Evolutionary conservation across 1,284 basidiomycete genomes (phyloP), one percentile per base, ranked within the genome.

Genomic region (Malassezia japonica): DNA sequence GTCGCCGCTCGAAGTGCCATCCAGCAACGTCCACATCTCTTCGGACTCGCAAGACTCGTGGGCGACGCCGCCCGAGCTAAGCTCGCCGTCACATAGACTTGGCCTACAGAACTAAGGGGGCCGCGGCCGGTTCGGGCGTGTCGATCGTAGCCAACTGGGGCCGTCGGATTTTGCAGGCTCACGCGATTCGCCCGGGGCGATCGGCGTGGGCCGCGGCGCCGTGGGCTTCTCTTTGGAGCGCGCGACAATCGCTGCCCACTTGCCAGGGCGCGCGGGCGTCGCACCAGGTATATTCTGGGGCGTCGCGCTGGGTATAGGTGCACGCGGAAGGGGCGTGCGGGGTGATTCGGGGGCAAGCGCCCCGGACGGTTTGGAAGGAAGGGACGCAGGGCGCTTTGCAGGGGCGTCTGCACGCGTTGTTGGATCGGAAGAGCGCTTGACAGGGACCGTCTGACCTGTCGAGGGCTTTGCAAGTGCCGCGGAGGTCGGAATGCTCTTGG

Each of bases 91-190:
- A 10, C 25, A 42, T 31, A 13, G 28, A 13, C 28, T 31, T 31
- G 28, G 7, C 7, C 28, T 31, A 31, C n/a, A n/a, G n/a, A n/a
- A n/a, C n/a, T n/a, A n/a, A n/a, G n/a, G n/a, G n/a, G n/a, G n/a
- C n/a, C n/a, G n/a, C n/a, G n/a, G n/a, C n/a, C n/a, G n/a, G n/a
- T 31, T 16, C 5, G 50, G 50, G 13, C 50, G 50, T 20, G 46
- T 29, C 4, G 50, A 43, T 15, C 50, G 50, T 15, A 53, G 50
- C 50, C 50, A 53, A 35, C 45, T 53, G 28, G 50, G 50, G 27
- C 36, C 28, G 18, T 21, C 23, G 1, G 44, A 24, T 8, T 29
- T 15, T 8, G 34, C 18, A 4, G 24, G 20, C 3, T 24, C 25
- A 6, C 36, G 45, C 15, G 45, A 36, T 35, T 23, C 46, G 28